Evolutionary conservation across 2,329 filamentous ascomycete genomes (phyloP).

Genomic region (Colletotrichum sp.): DNA sequence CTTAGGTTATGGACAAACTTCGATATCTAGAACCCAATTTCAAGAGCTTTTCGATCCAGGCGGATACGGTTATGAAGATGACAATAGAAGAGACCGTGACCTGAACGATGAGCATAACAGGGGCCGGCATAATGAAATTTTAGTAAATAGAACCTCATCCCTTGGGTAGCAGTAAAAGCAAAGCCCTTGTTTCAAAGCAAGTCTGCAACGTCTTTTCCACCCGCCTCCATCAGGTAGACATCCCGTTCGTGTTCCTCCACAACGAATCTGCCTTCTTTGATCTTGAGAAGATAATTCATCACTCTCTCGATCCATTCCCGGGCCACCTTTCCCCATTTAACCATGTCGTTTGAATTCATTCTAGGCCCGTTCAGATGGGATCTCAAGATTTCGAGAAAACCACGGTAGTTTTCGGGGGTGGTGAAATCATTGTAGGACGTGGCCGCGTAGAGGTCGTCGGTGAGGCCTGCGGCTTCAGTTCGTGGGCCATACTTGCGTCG

Average conservation of each 20-base stretch:
- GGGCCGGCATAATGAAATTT: neutral
- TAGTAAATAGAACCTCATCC: neutral
- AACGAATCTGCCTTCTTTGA: neutral
- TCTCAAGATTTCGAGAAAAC: neutral
- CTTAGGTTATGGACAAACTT: neutral
- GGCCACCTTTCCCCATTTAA: neutral
- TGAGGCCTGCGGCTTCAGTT: neutral
- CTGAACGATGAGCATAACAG: neutral
- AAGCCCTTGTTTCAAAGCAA: neutral
- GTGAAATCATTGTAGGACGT: neutral
- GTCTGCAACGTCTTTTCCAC: neutral
- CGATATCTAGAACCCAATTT: neutral
- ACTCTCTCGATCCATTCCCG: neutral
- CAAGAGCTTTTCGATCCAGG: neutral
- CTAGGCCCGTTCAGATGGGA: neutral
- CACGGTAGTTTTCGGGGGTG: neutral
- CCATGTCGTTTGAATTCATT: neutral
- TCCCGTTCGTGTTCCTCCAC: neutral
- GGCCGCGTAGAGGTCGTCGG: neutral
- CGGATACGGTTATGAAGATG: neutral
- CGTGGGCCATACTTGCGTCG: neutral
- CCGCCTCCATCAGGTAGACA: neutral
- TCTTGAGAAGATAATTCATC: neutral
- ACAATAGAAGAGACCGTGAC: neutral
- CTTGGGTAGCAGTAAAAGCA: neutral